phyloP scores from a whole-genome alignment of 345 rosid genomes.

The Heritiera littoralis region DNA sequence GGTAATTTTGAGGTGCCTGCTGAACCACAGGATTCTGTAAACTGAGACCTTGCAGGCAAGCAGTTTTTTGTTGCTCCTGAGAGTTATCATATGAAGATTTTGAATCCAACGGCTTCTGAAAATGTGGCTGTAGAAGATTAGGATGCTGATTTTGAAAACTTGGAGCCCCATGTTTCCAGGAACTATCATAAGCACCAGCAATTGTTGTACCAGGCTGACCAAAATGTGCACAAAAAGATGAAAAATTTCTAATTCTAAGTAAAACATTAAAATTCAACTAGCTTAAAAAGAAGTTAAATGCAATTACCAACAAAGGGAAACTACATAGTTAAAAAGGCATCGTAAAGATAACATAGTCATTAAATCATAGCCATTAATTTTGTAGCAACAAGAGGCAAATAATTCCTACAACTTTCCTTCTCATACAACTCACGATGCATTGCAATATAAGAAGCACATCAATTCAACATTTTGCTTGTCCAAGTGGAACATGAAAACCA shows the following conservation, averaged over 20 bases:
- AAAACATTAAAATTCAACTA: slow-evolving; percentile 8
- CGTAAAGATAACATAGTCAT: neutral
- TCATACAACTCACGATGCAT: neutral
- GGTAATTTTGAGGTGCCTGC: slow-evolving; percentile 60
- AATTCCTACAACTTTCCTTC: neutral
- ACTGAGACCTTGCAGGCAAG: slow-evolving; percentile 57
- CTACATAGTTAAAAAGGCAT: neutral
- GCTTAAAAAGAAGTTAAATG: neutral
- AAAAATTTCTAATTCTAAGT: slow-evolving; percentile 1
- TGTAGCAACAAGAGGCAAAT: neutral
- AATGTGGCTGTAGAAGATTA: slow-evolving; percentile 57
- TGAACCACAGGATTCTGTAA: slow-evolving; percentile 54
- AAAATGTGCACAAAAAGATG: slow-evolving; percentile 24
- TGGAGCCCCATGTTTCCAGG: slow-evolving; percentile 64
- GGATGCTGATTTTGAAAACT: slow-evolving; percentile 63
- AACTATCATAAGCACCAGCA: slow-evolving; percentile 63
- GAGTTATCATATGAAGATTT: slow-evolving; percentile 60
- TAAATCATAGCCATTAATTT: neutral
- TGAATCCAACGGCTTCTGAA: slow-evolving; percentile 60
- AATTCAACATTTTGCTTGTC: neutral
- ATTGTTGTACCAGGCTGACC: slow-evolving; percentile 65
- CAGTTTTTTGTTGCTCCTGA: slow-evolving; percentile 68
- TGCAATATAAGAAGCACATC: neutral
- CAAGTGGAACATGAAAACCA: neutral
- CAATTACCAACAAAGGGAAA: neutral